Percentiles rank a stretch among this genome's conserved stretches.
phyloP scores from a whole-genome alignment of 2,329 filamentous ascomycete species.

The Fusarium anthophilum region DNA sequence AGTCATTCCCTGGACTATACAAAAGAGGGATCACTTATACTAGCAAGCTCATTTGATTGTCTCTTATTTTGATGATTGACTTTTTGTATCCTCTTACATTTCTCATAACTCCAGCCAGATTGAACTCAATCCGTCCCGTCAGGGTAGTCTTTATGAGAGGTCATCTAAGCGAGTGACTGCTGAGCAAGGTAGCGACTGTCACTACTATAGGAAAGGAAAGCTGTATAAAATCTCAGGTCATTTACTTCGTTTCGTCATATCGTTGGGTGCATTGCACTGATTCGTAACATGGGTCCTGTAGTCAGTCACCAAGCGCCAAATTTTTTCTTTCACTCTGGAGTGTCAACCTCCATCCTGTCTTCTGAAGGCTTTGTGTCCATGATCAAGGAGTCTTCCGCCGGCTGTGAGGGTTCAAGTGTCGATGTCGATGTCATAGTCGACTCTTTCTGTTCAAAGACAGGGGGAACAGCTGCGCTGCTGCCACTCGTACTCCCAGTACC shows the following conservation, averaged over 20 bases:
- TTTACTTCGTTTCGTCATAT: conserved; percentile 43
- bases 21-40: background rate
- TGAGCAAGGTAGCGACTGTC: conserved; percentile 30
- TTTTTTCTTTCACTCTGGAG: conserved; percentile 26
- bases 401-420: conserved; percentile 32
- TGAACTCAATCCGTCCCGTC: conserved; percentile 9
- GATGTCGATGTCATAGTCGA: conserved; percentile 32
- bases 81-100: conserved; percentile 25
- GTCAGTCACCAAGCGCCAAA: conserved; percentile 12
- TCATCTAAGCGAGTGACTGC: conserved; percentile 37
- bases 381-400: conserved; percentile 39
- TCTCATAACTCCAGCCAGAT: conserved; percentile 3
- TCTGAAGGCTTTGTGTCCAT: conserved; percentile 38
- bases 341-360: conserved; percentile 44
- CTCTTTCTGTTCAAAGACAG: conserved; percentile 41
- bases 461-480: conserved; percentile 24
- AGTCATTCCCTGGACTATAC: background rate
- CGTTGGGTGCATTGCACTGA: conserved; percentile 28
- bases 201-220: conserved; percentile 32
- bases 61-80: conserved; percentile 8
- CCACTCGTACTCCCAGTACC: conserved; percentile 23
- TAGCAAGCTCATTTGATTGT: background rate
- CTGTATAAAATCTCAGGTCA: conserved; percentile 38
- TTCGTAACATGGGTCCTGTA: conserved; percentile 31
- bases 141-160: conserved; percentile 13